These are phyloP conservation scores for Rhodotorula glutinis DNA, from an alignment of 1,284 basidiomycete species.

Conservation along the genomic window DNA sequence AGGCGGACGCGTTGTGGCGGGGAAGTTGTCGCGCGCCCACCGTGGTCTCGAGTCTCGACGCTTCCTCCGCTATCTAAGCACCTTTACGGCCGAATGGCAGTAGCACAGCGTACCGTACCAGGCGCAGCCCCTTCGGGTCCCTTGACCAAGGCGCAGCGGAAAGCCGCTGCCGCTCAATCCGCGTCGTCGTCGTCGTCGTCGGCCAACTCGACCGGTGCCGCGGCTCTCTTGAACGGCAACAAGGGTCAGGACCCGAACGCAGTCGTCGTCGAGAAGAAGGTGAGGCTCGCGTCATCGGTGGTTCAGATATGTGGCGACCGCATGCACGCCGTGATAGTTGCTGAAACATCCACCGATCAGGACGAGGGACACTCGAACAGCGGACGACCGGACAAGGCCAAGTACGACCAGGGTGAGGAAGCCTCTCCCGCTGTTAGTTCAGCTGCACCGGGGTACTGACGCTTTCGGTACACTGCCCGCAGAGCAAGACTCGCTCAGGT, in stretches of 20 bases:
- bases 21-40: too few relatives aligned
- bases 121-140: background rate
- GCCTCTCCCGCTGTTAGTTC: too few relatives aligned
- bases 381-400: slow-evolving; percentile 33
- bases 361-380: slow-evolving; percentile 11
- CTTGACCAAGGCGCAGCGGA: slow-evolving; percentile 14
- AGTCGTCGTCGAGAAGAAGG: slow-evolving; percentile 3
- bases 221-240: background rate
- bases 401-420: slow-evolving; percentile 24
- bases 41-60: too few relatives aligned
- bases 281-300: background rate
- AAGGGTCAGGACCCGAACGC: slow-evolving; percentile 2
- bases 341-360: too few relatives aligned
- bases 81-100: too few relatives aligned
- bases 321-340: too few relatives aligned
- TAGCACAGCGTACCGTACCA: background rate
- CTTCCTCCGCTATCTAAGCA: too few relatives aligned
- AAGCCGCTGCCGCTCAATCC: background rate
- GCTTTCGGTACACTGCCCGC: slow-evolving; percentile 41
- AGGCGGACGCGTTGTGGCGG: too few relatives aligned
- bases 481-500: slow-evolving; percentile 77
- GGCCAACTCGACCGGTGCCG: background rate
- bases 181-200: background rate
- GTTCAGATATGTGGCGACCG: too few relatives aligned
- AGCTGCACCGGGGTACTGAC: rapidly evolving